Evolutionary conservation across 257 asterid genomes (phyloP), one percentile per base, ranked within the genome.

Genomic region (Solanum lignicaule): DNA sequence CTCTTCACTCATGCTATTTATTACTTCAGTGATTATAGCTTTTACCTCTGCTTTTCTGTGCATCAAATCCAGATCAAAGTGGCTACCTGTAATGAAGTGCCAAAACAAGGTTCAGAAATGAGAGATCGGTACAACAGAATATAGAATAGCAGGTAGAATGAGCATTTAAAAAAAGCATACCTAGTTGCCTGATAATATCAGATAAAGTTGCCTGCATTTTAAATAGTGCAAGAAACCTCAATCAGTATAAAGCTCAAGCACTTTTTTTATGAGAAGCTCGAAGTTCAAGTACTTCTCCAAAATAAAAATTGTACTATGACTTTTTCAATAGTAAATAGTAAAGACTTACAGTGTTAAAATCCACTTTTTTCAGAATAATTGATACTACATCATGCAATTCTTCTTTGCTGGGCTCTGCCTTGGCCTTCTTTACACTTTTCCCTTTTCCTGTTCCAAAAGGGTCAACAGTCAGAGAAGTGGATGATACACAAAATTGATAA

Each of bases 141-240:
- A 2, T 75, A 21, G 58, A 60, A 69, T 52, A 21, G 85, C 73
- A 86, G 18, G 33, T 46, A 87, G 71, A 55, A 74, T 2, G 16
- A 7, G 58, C 1, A 31, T 83, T 76, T 89, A 18, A 29, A 25
- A 46, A 60, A 23, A 83, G 18, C 92, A 6, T 90, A 94, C 98
- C 96, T 11, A 96, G 96, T 88, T 94, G 95, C 88, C 90, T 90
- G 91, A 96, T 94, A 84, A 96, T 95, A 90, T 96, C 98, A 11
- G 98, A 94, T 87, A 96, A 90, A 81, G 99, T 95, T 69, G 94
- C 99, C 99, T 96, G 98, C 93, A 93, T 84, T 90, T 88, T 36
- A 31, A 60, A 87, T 23, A 33, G 72, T 12, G 46, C 4, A 73
- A 52, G 25, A 73, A 48, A n/a, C 43, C 43, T 78, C n/a, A 86